Evolutionary conservation across 2,329 filamentous ascomycete genomes (phyloP).

Genomic region (Thermoascus crustaceus): DNA sequence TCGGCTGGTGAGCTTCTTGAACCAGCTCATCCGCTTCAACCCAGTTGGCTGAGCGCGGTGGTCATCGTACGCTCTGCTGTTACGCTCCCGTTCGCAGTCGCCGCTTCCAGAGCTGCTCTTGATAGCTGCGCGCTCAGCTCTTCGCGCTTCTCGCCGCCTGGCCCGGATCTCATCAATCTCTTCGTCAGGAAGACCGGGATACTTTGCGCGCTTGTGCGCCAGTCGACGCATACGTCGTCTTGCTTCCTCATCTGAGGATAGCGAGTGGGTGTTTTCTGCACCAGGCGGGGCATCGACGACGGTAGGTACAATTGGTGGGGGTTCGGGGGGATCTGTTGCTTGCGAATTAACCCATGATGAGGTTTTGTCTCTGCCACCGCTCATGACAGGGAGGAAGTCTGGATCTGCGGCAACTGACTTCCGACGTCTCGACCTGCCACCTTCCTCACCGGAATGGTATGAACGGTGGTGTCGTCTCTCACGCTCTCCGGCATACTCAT

Average conservation of each 20-base stretch:
- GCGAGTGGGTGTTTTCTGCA: constrained; percentile 23
- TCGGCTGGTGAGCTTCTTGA: constrained; percentile 34
- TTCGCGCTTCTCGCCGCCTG: constrained; percentile 21
- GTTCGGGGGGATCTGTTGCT: constrained; percentile 39
- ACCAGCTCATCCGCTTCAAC: constrained; percentile 34
- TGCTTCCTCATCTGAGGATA: constrained; percentile 37
- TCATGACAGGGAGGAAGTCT: constrained; percentile 21
- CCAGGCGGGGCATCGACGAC: constrained; percentile 35
- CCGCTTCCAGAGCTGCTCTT: constrained; percentile 36
- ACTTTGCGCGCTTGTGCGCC: constrained; percentile 32
- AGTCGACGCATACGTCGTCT: constrained; percentile 30
- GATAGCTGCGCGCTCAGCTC: constrained; percentile 23
- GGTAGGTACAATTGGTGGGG: constrained; percentile 38
- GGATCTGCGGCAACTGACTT: constrained; percentile 25
- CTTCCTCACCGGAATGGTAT: constrained; percentile 25
- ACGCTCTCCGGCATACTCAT: constrained; percentile 21
- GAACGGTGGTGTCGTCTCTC: constrained; percentile 20
- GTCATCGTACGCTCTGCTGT: constrained; percentile 21
- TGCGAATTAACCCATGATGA: constrained; percentile 44
- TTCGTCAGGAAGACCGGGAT: constrained; percentile 31
- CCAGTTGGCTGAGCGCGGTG: constrained; percentile 18
- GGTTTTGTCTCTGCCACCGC: constrained; percentile 39
- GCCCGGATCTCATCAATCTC: constrained; percentile 32
- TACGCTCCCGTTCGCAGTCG: constrained; percentile 31
- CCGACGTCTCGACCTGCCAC: constrained; percentile 25